Percentiles rank a stretch among this genome's conserved stretches.
Conservation (phyloP, 78 protist genomes). For the Dictyostelium intermedium region DNA sequence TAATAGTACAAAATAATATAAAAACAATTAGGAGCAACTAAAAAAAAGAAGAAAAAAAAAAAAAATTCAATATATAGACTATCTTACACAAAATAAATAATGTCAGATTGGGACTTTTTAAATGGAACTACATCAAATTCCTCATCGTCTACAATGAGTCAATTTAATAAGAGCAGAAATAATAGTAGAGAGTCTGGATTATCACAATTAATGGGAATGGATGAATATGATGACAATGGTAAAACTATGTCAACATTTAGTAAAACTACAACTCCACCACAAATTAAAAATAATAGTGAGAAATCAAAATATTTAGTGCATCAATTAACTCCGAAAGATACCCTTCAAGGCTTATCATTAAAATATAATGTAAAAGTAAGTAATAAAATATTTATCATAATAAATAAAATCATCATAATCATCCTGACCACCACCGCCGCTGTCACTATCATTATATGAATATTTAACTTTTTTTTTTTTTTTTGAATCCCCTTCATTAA, state of each 20-base stretch:
- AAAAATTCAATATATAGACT: not conserved
- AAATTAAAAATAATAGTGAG: not conserved
- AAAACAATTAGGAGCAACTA: too few relatives aligned
- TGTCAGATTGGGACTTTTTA: slow-evolving; percentile 17
- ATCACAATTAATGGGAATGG: not conserved
- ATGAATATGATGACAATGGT: not conserved
- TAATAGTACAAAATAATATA: too few relatives aligned
- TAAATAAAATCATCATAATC: not conserved
- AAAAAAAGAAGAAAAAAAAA: not conserved
- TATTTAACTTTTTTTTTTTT: too few relatives aligned
- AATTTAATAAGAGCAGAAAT: not conserved
- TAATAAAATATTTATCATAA: not conserved
- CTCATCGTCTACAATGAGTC: not conserved
- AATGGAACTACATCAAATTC: slow-evolving; percentile 30
- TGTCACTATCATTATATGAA: too few relatives aligned
- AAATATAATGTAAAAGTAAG: slow-evolving; percentile 44
- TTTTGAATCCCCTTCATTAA: too few relatives aligned
- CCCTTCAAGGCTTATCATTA: slow-evolving; percentile 57
- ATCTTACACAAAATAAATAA: not conserved
- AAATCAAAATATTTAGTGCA: slow-evolving; percentile 22
- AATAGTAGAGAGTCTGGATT: slow-evolving; percentile 1
- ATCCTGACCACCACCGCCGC: not conserved
- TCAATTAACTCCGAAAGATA: slow-evolving; percentile 32
- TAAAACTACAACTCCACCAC: not conserved
- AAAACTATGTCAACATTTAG: not conserved